Evolutionary conservation across 1,284 basidiomycete species (phyloP).

Genomic region (Abortiporus biennis): DNA sequence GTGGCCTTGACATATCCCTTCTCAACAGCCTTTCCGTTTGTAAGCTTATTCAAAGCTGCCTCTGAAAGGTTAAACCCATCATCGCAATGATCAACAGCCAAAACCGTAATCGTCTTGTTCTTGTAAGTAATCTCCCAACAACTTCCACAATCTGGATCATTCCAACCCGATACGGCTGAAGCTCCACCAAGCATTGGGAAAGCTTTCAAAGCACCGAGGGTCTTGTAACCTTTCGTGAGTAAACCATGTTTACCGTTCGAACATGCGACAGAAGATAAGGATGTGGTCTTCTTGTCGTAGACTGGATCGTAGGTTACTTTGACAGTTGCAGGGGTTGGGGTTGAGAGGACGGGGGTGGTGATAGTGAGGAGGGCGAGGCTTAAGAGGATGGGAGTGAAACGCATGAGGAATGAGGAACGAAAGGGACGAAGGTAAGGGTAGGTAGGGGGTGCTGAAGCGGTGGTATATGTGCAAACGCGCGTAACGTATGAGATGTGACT

Average conservation of each 20-base stretch:
- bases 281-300: slow-evolving; percentile 31
- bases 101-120: slow-evolving; percentile 30
- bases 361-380: too few species aligned
- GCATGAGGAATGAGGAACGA: too few species aligned
- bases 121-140: slow-evolving; percentile 38
- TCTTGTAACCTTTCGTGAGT: slow-evolving; percentile 37
- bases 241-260: slow-evolving; percentile 39
- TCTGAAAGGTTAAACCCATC: slow-evolving; percentile 33
- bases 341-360: slow-evolving; percentile 17
- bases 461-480: too few species aligned
- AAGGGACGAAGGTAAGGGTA: too few species aligned
- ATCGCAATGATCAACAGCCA: slow-evolving; percentile 34
- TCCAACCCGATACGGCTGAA: slow-evolving; percentile 33
- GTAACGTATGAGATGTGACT: too few species aligned
- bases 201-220: slow-evolving; percentile 37
- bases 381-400: too few species aligned
- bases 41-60: slow-evolving; percentile 23
- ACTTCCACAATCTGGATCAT: slow-evolving; percentile 34
- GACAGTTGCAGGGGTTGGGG: slow-evolving; percentile 18
- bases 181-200: slow-evolving; percentile 49
- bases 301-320: slow-evolving; percentile 31
- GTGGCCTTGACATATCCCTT: slow-evolving; percentile 18
- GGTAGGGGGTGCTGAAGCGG: too few species aligned
- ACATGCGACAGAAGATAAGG: slow-evolving; percentile 36
- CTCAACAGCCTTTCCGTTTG: slow-evolving; percentile 15